Conservation (phyloP, 2,329 filamentous ascomycete species). For the Phaeosphaeria sp. region DNA sequence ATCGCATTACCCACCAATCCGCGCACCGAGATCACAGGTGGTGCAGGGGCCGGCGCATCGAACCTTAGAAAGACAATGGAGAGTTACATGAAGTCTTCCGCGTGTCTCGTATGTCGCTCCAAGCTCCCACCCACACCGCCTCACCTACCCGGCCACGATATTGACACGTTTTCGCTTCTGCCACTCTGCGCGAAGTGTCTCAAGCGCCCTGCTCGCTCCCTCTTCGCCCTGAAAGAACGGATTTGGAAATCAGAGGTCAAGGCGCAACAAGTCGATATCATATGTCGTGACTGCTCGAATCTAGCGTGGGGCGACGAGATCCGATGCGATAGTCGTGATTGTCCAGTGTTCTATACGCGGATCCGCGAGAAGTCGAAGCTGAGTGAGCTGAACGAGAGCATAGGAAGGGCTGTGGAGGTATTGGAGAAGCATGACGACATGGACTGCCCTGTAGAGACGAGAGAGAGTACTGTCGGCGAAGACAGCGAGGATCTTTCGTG, state of each 20-base stretch:
- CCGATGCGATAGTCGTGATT: conserved; percentile 89
- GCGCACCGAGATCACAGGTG: conserved; percentile 13
- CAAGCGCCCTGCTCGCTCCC: conserved; percentile 61
- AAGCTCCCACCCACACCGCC: conserved; percentile 56
- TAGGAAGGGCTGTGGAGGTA: conserved; percentile 33
- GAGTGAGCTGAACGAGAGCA: conserved; percentile 26
- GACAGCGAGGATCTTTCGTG: neutral
- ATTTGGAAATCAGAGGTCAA: conserved; percentile 69
- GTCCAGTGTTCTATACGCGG: conserved; percentile 86
- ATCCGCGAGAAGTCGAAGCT: conserved; percentile 61
- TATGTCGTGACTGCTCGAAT: conserved; percentile 83
- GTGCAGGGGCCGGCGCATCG: conserved; percentile 30
- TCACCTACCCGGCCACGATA: conserved; percentile 17
- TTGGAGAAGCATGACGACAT: conserved; percentile 27
- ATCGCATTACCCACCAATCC: conserved; percentile 50
- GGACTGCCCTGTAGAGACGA: neutral
- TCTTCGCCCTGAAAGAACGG: conserved; percentile 68
- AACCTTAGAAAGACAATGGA: conserved; percentile 77
- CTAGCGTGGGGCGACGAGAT: conserved; percentile 77
- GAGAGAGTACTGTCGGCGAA: neutral
- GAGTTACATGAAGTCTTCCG: conserved; percentile 83
- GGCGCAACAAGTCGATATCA: conserved; percentile 66
- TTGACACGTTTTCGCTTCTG: conserved; percentile 29
- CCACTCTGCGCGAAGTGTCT: conserved; percentile 67
- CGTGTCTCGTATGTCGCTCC: conserved; percentile 77